A percentile compares a stretch with the other conserved stretches of the same genome.
Conservation (phyloP, 345 rosid genomes). For the Euphorbia lathyris region DNA sequence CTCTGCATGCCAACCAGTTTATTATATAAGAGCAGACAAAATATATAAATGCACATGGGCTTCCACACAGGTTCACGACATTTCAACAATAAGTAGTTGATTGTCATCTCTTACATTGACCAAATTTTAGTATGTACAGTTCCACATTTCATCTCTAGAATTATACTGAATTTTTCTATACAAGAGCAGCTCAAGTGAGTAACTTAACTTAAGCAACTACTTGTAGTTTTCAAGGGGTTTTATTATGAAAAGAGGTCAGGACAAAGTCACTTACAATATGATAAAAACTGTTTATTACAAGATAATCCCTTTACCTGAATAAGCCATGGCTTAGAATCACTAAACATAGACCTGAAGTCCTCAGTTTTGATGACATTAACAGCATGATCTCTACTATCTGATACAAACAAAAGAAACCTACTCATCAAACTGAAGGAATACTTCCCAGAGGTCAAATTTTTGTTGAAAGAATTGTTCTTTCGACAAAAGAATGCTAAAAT, state of each 20-base stretch:
- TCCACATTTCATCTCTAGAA: neutral
- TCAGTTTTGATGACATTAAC: slow-evolving; percentile 48
- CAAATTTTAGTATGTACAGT: neutral
- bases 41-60: neutral
- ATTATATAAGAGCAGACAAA: neutral
- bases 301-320: slow-evolving; percentile 51
- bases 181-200: neutral
- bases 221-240: neutral
- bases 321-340: slow-evolving; percentile 65
- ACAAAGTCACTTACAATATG: neutral
- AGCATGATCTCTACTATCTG: slow-evolving; percentile 46
- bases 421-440: slow-evolving; percentile 10
- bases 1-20: neutral
- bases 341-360: slow-evolving; percentile 41
- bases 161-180: neutral
- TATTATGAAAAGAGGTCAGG: neutral
- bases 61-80: neutral
- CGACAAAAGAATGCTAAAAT: neutral
- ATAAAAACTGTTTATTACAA: neutral
- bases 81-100: neutral
- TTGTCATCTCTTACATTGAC: neutral
- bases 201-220: neutral
- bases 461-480: neutral
- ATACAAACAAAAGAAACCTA: slow-evolving; percentile 15
- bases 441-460: neutral